Percentiles rank a stretch among this genome's conserved stretches.
Conservation (phyloP, 2,329 filamentous ascomycete genomes). For the Alternaria incomplexa region DNA sequence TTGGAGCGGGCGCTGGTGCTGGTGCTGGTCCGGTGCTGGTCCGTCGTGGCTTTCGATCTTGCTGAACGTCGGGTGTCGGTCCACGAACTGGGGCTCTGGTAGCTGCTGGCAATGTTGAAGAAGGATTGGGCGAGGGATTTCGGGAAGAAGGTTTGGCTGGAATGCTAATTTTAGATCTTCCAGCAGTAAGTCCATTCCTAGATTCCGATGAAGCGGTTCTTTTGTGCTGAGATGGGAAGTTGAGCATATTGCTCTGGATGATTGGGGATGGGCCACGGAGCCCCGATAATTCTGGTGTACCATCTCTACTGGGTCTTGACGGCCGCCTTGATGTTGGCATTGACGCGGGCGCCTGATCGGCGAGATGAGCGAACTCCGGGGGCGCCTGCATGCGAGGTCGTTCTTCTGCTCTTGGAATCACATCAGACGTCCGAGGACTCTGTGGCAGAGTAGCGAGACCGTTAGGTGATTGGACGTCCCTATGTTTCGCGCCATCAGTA, state of each 20-base stretch:
- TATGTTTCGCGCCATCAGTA: slow-evolving; percentile 56
- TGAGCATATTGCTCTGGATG: slow-evolving; percentile 62
- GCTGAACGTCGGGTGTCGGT: slow-evolving; percentile 50
- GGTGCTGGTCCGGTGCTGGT: slow-evolving; percentile 47
- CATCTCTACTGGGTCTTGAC: slow-evolving; percentile 54
- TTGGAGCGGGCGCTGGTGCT: slow-evolving; percentile 54
- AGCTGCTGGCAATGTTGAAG: slow-evolving; percentile 31
- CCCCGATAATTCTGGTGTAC: slow-evolving; percentile 52
- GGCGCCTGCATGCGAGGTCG: slow-evolving; percentile 38
- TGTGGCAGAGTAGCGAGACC: slow-evolving; percentile 53
- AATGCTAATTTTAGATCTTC: slow-evolving; percentile 32
- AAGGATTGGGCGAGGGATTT: slow-evolving; percentile 47
- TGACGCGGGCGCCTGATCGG: slow-evolving; percentile 63
- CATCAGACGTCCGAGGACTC: slow-evolving; percentile 53
- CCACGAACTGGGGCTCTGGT: slow-evolving; percentile 39
- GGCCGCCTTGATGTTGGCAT: slow-evolving; percentile 56
- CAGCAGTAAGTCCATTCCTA: slow-evolving; percentile 28
- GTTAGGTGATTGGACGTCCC: slow-evolving; percentile 45
- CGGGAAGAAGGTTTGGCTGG: slow-evolving; percentile 44
- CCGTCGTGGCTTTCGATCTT: slow-evolving; percentile 39
- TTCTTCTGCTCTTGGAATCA: slow-evolving; percentile 3
- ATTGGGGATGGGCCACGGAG: slow-evolving; percentile 58
- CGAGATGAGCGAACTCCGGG: slow-evolving; percentile 59
- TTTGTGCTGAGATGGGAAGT: slow-evolving; percentile 57
- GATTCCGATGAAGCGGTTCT: slow-evolving; percentile 58